Evolutionary conservation across 179 eudicot genomes (phyloP).

Genomic region (Patellifolia procumbens): DNA sequence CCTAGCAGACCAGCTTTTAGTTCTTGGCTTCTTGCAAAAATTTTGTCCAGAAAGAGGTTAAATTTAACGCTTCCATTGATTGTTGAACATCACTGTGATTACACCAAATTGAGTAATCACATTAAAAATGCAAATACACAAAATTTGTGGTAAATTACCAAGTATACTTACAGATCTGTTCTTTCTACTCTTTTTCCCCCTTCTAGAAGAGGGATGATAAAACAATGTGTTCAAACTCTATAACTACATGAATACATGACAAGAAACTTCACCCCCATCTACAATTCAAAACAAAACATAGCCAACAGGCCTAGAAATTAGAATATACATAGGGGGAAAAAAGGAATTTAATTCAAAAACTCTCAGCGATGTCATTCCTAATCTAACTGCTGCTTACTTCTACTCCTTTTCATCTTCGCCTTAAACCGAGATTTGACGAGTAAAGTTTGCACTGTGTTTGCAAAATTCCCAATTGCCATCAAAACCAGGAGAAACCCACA

Average conservation of each 20-base stretch:
- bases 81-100: no score
- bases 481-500: slow-evolving; percentile 48
- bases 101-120: no score
- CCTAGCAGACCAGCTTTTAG: no score
- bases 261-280: not conserved
- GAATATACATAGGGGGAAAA: not conserved
- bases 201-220: not conserved
- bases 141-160: no score
- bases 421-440: slow-evolving; percentile 51
- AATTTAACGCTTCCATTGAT: no score
- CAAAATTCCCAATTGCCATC: slow-evolving; percentile 55
- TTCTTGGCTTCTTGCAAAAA: no score
- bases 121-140: no score
- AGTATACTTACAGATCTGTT: no score
- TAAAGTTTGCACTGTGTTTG: slow-evolving; percentile 47
- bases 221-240: not conserved
- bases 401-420: slow-evolving; percentile 55
- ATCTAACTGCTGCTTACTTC: slow-evolving; percentile 46
- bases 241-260: not conserved
- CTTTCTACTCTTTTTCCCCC: not conserved
- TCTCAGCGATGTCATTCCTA: slow-evolving; percentile 16
- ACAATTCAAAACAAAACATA: not conserved
- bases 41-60: no score
- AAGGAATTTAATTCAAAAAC: not conserved
- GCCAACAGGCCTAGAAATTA: not conserved